Evolutionary conservation across 108 stramenopile species (phyloP).

Genomic region (Skeletonema costatum): DNA sequence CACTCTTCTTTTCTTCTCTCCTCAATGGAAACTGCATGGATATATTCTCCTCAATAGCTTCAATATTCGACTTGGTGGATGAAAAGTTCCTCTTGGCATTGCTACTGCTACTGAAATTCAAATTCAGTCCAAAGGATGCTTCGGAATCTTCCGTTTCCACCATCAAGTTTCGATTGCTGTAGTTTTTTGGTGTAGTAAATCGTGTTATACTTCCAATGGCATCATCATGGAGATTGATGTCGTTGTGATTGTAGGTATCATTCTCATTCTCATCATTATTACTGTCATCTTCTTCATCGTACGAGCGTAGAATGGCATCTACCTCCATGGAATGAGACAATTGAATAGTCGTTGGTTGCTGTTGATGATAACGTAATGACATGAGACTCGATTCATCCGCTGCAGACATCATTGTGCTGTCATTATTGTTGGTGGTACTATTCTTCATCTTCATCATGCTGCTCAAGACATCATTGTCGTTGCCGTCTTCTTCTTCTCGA

Average conservation of each 20-base stretch:
- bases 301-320: slow-evolving; percentile 52
- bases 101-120: slow-evolving; percentile 7
- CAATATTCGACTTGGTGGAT: not conserved
- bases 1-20: not conserved
- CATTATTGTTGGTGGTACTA: not conserved
- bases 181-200: not conserved
- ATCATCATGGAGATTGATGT: not conserved
- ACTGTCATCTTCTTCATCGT: slow-evolving; percentile 31
- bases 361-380: not conserved
- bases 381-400: not conserved
- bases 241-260: not conserved
- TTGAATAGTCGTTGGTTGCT: not conserved
- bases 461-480: not conserved
- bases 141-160: not conserved
- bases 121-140: slow-evolving; percentile 24
- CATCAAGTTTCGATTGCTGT: not conserved
- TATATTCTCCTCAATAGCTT: slow-evolving; percentile 11
- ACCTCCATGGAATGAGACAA: slow-evolving; percentile 47
- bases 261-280: slow-evolving; percentile 19
- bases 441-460: too few species aligned
- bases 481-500: not conserved
- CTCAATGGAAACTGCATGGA: slow-evolving; percentile 10
- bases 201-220: slow-evolving; percentile 2
- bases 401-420: not conserved
- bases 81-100: not conserved